Conservation (phyloP, 192 early-diverging fungal genomes). For the Phlyctochytrium arcticum region DNA sequence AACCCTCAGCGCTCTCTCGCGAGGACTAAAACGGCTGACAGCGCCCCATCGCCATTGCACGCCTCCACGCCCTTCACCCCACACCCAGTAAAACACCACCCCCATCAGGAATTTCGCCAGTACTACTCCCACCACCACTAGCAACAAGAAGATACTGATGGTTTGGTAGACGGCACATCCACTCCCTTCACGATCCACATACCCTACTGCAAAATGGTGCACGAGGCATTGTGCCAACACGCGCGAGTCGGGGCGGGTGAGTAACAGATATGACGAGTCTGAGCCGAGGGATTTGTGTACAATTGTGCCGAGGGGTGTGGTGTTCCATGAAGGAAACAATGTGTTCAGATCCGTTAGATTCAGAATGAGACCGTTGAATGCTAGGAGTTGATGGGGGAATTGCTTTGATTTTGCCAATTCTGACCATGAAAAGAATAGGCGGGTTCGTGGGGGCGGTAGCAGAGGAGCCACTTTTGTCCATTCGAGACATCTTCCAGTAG, state of each 20-base stretch:
- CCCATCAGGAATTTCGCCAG: constrained; percentile 43
- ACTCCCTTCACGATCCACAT: constrained; percentile 12
- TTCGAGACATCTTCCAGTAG: background rate
- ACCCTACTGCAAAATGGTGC: constrained; percentile 18
- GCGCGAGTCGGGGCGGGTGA: constrained; percentile 7
- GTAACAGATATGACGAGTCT: constrained; percentile 33
- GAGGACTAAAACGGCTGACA: too few species aligned
- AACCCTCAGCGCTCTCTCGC: too few species aligned
- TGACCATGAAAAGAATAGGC: constrained; percentile 38
- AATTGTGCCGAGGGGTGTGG: background rate
- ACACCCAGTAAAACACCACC: constrained; percentile 44
- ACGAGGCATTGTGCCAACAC: constrained; percentile 32
- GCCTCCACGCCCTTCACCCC: background rate
- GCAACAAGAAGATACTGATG: constrained; percentile 24
- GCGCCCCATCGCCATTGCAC: too few species aligned
- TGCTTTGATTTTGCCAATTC: constrained; percentile 21
- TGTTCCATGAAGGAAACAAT: background rate
- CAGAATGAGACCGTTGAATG: constrained; percentile 42
- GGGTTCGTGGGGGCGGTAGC: background rate
- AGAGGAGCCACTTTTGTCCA: background rate
- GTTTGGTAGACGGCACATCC: constrained; percentile 38
- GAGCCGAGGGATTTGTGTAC: constrained; percentile 22
- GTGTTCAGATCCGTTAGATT: constrained; percentile 36
- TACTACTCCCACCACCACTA: constrained; percentile 43
- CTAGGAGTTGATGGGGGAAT: constrained; percentile 37